phyloP scores from a whole-genome alignment of 768 basidiomycete genomes.

The Kwoniella heveanensis region DNA sequence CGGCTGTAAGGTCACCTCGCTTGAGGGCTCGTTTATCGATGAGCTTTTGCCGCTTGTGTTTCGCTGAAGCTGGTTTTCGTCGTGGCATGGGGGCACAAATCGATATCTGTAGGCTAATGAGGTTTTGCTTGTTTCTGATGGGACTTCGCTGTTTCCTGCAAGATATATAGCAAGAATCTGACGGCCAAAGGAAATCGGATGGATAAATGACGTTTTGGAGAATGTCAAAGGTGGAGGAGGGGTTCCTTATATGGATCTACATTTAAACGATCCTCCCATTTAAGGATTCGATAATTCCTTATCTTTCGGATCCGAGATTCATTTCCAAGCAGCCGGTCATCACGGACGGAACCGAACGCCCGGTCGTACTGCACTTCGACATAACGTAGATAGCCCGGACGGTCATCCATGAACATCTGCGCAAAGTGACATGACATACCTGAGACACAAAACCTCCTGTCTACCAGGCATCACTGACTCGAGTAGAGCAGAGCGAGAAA shows the following conservation, averaged over 20 bases:
- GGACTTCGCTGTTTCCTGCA: not conserved
- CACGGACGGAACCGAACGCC: too few relatives aligned
- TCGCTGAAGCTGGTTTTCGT: constrained; percentile 38
- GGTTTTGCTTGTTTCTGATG: too few relatives aligned
- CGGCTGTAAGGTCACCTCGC: constrained; percentile 61
- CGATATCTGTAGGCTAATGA: too few relatives aligned
- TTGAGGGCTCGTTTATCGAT: constrained; percentile 82
- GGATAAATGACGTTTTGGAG: constrained; percentile 1
- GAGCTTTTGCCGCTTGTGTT: constrained; percentile 61
- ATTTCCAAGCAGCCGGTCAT: not conserved
- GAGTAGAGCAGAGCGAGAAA: too few relatives aligned
- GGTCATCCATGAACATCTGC: too few relatives aligned
- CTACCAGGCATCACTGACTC: too few relatives aligned
- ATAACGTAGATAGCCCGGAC: too few relatives aligned
- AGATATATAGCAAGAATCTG: too few relatives aligned
- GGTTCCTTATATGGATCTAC: not conserved
- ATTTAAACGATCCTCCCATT: not conserved
- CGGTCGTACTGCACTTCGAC: too few relatives aligned
- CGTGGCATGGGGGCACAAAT: constrained; percentile 38
- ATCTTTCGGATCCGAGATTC: constrained; percentile 15
- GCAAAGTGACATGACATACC: too few relatives aligned
- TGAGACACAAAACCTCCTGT: too few relatives aligned
- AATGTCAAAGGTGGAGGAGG: constrained; percentile 9
- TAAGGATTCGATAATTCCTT: not conserved
- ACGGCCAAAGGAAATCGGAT: not conserved